Evolutionary conservation across 768 basidiomycete species (phyloP), one percentile per base, ranked within the genome.

Genomic region (Trametes cinnabarina): DNA sequence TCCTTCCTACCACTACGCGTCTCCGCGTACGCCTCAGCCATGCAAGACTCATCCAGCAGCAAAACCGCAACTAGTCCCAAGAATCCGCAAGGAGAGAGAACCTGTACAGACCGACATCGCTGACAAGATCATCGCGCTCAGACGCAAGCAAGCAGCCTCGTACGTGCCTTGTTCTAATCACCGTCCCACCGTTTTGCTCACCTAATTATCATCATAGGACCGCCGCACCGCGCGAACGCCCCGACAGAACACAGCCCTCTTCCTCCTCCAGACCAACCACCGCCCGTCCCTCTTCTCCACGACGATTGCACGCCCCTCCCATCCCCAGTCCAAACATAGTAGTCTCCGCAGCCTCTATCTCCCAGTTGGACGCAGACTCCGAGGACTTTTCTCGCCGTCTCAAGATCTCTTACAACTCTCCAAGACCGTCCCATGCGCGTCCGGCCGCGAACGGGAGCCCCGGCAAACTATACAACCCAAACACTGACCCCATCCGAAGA

Each of bases 311-410:
- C 41, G 66, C 65, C 0, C 62, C 64, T 19, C 58, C 65, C 12
- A 41, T 57, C 39, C 46, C 64, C 4, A 54, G 56, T 47, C 67
- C 68, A 8, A 67, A 61, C 53, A 68, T 68, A 57, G 54, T 68
- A 54, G 68, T 75, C 22, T 73, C 77, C 22, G 73, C 72, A 48
- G 53, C 70, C 47, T 83, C 86, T 49, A 77, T 86, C 17, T 46
- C 65, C 50, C 68, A 73, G 7, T 71, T 75, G 50, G 73, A 71
- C 46, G 57, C 69, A 34, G 85, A 88, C 51, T 81, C 87, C 7
- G 87, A 89, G 70, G 88, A 89, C 51, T 91, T 91, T 68, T 85
- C 83, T 42, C 84, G 89, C 22, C 75, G 79, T 32, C 81, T 91
- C 65, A 86, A 81, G 69, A 86, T 90, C 19, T 88, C 88, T 5